Evolutionary conservation across 345 rosid species (phyloP).

Genomic region (Clarkia xantiana): DNA sequence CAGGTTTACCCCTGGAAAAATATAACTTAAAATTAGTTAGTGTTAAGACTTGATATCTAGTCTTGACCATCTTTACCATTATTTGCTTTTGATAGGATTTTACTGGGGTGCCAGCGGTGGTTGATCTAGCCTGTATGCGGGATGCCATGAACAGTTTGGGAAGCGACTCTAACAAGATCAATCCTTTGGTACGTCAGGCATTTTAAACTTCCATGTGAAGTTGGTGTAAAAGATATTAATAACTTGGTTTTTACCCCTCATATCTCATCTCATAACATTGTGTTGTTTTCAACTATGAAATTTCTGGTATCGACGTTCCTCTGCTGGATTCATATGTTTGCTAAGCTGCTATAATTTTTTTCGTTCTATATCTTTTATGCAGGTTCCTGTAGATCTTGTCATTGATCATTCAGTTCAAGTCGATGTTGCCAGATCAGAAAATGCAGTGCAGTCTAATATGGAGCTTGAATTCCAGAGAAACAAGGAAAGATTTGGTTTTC

Average conservation of each 20-base stretch:
- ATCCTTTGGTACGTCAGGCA: constrained; percentile 51
- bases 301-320: no score
- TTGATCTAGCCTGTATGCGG: constrained; percentile 97
- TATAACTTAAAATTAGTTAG: neutral
- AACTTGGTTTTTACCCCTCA: no score
- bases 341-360: no score
- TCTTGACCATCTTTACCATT: constrained; percentile 5
- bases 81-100: constrained; percentile 49
- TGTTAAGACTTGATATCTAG: neutral
- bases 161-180: no score
- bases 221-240: no score
- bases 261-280: no score
- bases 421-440: no score
- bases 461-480: constrained; percentile 90
- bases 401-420: constrained; percentile 97
- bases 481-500: constrained; percentile 93
- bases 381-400: constrained; percentile 97
- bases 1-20: constrained; percentile 32
- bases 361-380: constrained; percentile 10
- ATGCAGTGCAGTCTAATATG: constrained; percentile 98
- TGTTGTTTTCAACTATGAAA: no score
- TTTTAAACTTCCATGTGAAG: no score
- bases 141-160: constrained; percentile 94
- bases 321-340: no score
- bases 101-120: constrained; percentile 98